Evolutionary conservation across 2,329 filamentous ascomycete genomes (phyloP), one percentile per base, ranked within the genome.

Genomic region (Microdochium paspali): DNA sequence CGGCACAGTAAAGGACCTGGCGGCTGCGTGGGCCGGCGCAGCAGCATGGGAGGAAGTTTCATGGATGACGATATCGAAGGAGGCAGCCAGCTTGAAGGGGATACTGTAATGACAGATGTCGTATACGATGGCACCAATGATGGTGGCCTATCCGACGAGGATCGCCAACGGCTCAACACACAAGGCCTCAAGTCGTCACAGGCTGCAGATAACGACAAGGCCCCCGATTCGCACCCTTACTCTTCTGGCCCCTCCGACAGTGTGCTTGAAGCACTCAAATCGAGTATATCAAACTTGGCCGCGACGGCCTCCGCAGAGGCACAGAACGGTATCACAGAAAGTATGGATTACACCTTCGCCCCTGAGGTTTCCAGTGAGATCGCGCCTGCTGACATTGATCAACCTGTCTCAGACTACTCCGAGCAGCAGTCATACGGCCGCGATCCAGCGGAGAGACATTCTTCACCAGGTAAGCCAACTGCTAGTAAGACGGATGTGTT

Each of bases 1-100:
- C 82, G 93, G 50, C 93, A 98, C 63, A 95, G 88, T 62, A 97
- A 97, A 67, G 93, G 93, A 28, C 87, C 90, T 47, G 93, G 93
- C 47, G 93, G 93, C 44, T 98, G 93, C 67, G 93, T 94, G 12
- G 93, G 93, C 48, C 82, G 93, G 49, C 79, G 93, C 54, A 84
- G 89, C 32, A 96, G 90, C 58, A 84, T 90, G 76, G 84, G 85
- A 76, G 84, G 85, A 40, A 84, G 84, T 61, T 94, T 90, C 63
- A 85, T 80, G 24, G 83, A 85, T 18, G 86, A 90, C 30, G 88
- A 90, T 47, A 73, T 81, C 49, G 74, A 78, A 45, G 79, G 76
- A 18, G 66, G 72, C 18, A 72, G 72, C 40, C 61, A 60, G 31
- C 54, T 64, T 18, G 70, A 71, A 46, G 68, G 64, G 39, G 77